phyloP scores from a whole-genome alignment of 768 basidiomycete species.

The Ephemerocybe angulata region DNA sequence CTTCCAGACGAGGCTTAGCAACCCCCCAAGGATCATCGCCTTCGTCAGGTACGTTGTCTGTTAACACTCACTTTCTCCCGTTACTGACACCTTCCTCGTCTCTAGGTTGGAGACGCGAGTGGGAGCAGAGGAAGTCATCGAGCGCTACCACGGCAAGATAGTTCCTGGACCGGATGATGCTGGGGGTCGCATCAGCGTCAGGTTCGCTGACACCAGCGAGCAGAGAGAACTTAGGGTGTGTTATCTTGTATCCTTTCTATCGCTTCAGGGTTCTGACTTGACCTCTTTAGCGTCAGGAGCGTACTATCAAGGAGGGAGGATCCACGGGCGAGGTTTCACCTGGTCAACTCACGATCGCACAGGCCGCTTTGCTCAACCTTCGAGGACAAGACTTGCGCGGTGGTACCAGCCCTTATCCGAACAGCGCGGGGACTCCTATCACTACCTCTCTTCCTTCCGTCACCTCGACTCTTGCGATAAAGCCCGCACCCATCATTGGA shows the following conservation, averaged over 20 bases:
- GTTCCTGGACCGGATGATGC: slow-evolving; percentile 76
- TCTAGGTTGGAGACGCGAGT: slow-evolving; percentile 63
- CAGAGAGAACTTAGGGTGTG: slow-evolving; percentile 73
- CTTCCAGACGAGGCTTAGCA: slow-evolving; percentile 74
- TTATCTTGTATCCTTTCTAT: slow-evolving; percentile 13
- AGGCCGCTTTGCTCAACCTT: slow-evolving; percentile 72
- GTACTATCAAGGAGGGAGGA: slow-evolving; percentile 48
- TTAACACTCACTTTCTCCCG: not conserved
- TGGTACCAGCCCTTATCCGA: not conserved
- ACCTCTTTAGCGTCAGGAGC: slow-evolving; percentile 53
- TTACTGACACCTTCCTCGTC: not conserved
- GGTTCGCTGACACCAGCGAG: slow-evolving; percentile 76
- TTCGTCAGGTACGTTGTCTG: slow-evolving; percentile 63
- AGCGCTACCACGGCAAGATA: slow-evolving; percentile 75
- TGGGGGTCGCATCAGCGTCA: slow-evolving; percentile 73
- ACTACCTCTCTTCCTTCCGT: not conserved
- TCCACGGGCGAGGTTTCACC: slow-evolving; percentile 48
- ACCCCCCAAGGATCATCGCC: slow-evolving; percentile 75
- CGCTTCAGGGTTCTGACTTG: not conserved
- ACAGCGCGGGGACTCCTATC: not conserved
- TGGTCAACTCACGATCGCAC: slow-evolving; percentile 68
- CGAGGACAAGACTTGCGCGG: slow-evolving; percentile 56
- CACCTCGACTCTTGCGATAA: not conserved
- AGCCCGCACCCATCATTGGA: slow-evolving; percentile 5
- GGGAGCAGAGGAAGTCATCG: slow-evolving; percentile 75